Conservation (phyloP, 2,329 filamentous ascomycete species). For the Lachnellula willkommii region DNA sequence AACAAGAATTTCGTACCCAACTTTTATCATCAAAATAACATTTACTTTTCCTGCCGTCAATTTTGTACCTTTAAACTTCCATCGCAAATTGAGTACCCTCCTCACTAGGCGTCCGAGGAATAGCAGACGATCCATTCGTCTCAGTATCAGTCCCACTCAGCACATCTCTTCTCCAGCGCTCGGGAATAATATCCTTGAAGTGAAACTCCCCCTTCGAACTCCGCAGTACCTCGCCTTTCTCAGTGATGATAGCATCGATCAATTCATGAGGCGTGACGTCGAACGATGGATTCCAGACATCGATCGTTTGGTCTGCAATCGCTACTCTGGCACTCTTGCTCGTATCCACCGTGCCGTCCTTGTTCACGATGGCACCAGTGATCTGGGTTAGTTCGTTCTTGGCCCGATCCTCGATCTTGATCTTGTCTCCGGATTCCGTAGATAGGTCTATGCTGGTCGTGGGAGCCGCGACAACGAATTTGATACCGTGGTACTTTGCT, state of each 20-base stretch:
- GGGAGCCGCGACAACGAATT: conserved; percentile 91
- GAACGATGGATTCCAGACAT: conserved; percentile 95
- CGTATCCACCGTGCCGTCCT: conserved; percentile 59
- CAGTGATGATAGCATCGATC: conserved; percentile 92
- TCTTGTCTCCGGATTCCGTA: conserved; percentile 71
- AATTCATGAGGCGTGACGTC: conserved; percentile 85
- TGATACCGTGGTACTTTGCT: conserved; percentile 79
- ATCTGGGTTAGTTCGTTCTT: conserved; percentile 78
- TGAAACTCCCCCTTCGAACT: conserved; percentile 64
- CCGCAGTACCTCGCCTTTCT: conserved; percentile 82
- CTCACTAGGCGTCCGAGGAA: conserved; percentile 5
- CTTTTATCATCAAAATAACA: background rate
- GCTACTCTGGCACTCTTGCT: conserved; percentile 65
- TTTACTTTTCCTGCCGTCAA: background rate
- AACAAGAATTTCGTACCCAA: background rate
- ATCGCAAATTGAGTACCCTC: conserved; percentile 19
- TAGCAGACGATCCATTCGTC: background rate
- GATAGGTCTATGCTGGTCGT: conserved; percentile 87
- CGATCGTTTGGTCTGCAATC: conserved; percentile 70
- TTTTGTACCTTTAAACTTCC: conserved; percentile 4
- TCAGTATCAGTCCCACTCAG: conserved; percentile 4
- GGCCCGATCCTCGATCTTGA: conserved; percentile 86
- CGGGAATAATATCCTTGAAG: conserved; percentile 51
- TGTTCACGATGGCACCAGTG: conserved; percentile 65
- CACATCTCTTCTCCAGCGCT: conserved; percentile 41